These are phyloP conservation scores for Russula foetens DNA, from an alignment of 768 basidiomycete species.

Conservation along the genomic window DNA sequence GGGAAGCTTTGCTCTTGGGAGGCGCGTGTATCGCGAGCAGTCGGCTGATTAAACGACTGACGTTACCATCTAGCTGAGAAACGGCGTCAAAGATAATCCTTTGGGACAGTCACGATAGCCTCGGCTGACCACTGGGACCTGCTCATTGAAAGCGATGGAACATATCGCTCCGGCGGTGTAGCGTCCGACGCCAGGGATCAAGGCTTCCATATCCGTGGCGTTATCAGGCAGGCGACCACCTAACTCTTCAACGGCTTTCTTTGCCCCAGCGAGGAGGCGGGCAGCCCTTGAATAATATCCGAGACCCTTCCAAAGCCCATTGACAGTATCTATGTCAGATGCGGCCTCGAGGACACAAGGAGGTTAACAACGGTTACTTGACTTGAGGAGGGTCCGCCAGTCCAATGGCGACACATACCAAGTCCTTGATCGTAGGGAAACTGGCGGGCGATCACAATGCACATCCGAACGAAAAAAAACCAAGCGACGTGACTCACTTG, in stretches of 20 bases:
- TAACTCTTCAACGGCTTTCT: constrained; percentile 62
- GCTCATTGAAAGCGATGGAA: constrained; percentile 83
- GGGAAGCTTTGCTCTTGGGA: constrained; percentile 69
- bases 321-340: constrained; percentile 76
- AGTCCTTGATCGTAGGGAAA: constrained; percentile 73
- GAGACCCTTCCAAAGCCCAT: constrained; percentile 84
- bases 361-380: constrained; percentile 5
- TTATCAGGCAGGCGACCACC: constrained; percentile 71
- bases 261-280: constrained; percentile 74
- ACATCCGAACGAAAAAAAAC: background rate
- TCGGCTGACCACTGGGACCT: constrained; percentile 67
- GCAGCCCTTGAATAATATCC: constrained; percentile 87
- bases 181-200: constrained; percentile 81
- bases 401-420: constrained; percentile 38
- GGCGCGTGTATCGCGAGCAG: constrained; percentile 75
- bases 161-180: constrained; percentile 83
- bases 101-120: constrained; percentile 11
- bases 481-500: constrained; percentile 38
- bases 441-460: constrained; percentile 29
- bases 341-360: constrained; percentile 37
- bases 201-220: constrained; percentile 69
- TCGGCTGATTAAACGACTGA: constrained; percentile 77
- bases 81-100: background rate
- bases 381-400: background rate
- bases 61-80: constrained; percentile 79